Evolutionary conservation across 805 yeast genomes (phyloP).

Genomic region (Saccharomycopsis sp.): DNA sequence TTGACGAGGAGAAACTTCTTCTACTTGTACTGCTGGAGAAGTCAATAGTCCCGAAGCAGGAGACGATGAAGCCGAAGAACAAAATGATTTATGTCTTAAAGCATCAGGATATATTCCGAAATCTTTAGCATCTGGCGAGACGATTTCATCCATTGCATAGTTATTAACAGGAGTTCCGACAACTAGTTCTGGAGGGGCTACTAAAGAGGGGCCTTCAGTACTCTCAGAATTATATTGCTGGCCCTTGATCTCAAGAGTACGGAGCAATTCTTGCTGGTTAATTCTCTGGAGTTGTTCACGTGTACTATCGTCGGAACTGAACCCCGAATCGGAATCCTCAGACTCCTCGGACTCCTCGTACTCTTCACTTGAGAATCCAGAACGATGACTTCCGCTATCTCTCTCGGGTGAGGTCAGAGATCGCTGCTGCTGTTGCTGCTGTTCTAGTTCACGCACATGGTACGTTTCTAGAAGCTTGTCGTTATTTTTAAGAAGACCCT

Average conservation of each 20-base stretch:
- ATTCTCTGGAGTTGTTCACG: slow-evolving; percentile 13
- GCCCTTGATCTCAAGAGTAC: not conserved
- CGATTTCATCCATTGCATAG: not conserved
- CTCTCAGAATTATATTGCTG: no score
- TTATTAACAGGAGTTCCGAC: not conserved
- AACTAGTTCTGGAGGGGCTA: not conserved
- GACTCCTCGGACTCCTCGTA: slow-evolving; percentile 3
- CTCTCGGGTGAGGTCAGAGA: not conserved
- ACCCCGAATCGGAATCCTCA: slow-evolving; percentile 5
- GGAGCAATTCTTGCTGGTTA: not conserved
- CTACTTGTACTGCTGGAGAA: not conserved
- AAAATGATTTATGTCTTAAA: not conserved
- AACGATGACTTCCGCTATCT: not conserved
- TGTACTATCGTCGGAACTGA: slow-evolving; percentile 18
- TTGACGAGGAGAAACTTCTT: not conserved
- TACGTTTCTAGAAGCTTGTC: slow-evolving; percentile 5
- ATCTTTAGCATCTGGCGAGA: not conserved
- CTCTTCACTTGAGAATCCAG: slow-evolving; percentile 1
- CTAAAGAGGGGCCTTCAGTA: not conserved
- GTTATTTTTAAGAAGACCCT: slow-evolving; percentile 12
- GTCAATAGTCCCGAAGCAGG: not conserved
- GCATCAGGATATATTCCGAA: not conserved
- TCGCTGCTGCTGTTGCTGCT: not conserved
- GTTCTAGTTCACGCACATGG: not conserved
- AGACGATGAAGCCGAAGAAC: not conserved